A percentile compares a stretch with the other conserved stretches of the same genome.
These are phyloP conservation scores for Wickerhamomyces pijperi DNA, from an alignment of 805 yeast species.

Conservation along the genomic window DNA sequence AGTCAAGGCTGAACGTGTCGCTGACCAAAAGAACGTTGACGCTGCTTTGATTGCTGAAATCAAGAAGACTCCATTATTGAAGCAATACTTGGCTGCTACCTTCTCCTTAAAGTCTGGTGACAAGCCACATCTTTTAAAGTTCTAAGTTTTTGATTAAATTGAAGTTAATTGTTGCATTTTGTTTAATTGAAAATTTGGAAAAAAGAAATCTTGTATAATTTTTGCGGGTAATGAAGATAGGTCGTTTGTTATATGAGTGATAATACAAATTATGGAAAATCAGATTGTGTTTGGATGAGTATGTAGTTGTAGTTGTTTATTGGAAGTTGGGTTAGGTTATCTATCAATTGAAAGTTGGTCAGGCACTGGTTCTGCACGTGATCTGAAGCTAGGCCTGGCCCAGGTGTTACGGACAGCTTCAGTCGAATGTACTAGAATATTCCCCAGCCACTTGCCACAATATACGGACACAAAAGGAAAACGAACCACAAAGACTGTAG, in stretches of 20 bases:
- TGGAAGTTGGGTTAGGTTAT: no score
- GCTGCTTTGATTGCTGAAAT: constrained; percentile 84
- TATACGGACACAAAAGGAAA: no score
- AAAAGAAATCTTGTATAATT: constrained; percentile 13
- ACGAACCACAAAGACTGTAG: no score
- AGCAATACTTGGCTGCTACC: constrained; percentile 90
- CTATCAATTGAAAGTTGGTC: no score
- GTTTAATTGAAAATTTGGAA: not conserved
- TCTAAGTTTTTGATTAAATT: constrained; percentile 37
- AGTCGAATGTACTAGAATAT: no score
- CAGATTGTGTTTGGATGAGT: not conserved
- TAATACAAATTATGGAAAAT: constrained; percentile 2
- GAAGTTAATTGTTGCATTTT: not conserved
- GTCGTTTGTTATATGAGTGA: constrained; percentile 13
- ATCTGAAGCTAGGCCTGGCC: no score
- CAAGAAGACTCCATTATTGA: constrained; percentile 94
- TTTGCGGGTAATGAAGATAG: constrained; percentile 13
- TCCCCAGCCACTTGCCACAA: no score
- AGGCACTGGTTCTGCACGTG: no score
- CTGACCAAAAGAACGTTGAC: constrained; percentile 94
- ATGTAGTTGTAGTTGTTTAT: no score
- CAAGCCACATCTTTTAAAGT: constrained; percentile 95
- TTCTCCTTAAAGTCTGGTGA: constrained; percentile 98
- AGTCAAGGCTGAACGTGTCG: constrained; percentile 86
- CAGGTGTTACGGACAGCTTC: no score